phyloP scores from a whole-genome alignment of 306 rosid genomes.

The Casuarina glauca region DNA sequence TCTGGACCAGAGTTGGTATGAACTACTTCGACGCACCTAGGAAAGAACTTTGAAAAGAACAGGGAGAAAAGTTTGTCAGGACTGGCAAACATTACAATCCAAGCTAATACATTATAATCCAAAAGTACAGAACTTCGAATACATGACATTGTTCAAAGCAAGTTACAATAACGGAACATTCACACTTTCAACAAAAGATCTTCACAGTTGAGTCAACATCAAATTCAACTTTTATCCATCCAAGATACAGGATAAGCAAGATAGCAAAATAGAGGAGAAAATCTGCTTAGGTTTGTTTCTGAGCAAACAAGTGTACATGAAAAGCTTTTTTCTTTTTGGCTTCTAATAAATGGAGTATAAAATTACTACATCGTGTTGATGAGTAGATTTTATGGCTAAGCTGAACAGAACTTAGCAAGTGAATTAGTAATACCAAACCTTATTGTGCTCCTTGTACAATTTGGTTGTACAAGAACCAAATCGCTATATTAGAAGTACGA shows the following conservation, averaged over 20 bases:
- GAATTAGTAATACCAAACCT: not conserved
- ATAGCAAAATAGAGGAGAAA: not conserved
- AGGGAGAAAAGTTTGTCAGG: too few species aligned
- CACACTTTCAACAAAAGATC: not conserved
- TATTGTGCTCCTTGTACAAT: not conserved
- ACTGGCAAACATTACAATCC: too few species aligned
- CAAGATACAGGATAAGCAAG: not conserved
- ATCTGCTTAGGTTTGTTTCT: not conserved
- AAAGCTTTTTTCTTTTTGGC: not conserved
- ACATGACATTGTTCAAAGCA: too few species aligned
- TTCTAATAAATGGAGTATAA: not conserved
- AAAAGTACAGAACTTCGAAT: too few species aligned
- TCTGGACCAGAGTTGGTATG: not conserved
- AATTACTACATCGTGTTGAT: not conserved
- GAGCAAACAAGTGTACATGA: not conserved
- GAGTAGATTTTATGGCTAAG: not conserved
- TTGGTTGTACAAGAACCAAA: not conserved
- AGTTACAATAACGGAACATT: not conserved
- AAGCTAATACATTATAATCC: too few species aligned
- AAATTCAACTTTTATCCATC: not conserved
- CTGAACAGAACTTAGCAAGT: not conserved
- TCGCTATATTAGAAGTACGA: not conserved
- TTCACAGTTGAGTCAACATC: not conserved
- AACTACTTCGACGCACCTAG: not conserved
- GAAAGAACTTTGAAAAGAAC: too few species aligned